Conservation (phyloP, 2,329 filamentous ascomycete species). For the Mycosphaerella sp. region DNA sequence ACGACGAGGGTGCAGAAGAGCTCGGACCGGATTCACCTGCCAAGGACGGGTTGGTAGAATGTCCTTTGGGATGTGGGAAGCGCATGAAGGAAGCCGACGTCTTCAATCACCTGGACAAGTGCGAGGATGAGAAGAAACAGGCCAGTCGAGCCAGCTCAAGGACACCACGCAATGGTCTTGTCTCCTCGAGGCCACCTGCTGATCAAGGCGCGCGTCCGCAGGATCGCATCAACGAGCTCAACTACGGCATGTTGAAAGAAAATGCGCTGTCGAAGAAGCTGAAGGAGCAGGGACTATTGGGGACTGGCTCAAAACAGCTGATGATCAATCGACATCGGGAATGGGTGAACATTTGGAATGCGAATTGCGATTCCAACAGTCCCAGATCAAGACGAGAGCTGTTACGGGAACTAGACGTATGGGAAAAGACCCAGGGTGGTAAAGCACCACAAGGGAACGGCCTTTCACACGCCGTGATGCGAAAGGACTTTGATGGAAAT, state of each 20-base stretch:
- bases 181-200: slow-evolving; percentile 12
- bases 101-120: slow-evolving; percentile 73
- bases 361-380: slow-evolving; percentile 79
- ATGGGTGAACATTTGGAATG: slow-evolving; percentile 94
- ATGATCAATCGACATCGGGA: slow-evolving; percentile 79
- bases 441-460: slow-evolving; percentile 42
- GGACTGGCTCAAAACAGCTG: slow-evolving; percentile 58
- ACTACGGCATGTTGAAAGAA: slow-evolving; percentile 84
- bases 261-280: slow-evolving; percentile 71
- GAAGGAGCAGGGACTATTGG: slow-evolving; percentile 68
- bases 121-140: slow-evolving; percentile 38
- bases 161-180: slow-evolving; percentile 17
- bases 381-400: slow-evolving; percentile 67
- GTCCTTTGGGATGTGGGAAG: slow-evolving; percentile 68
- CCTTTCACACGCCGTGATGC: slow-evolving; percentile 53
- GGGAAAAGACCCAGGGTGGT: slow-evolving; percentile 77
- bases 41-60: slow-evolving; percentile 72
- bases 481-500: slow-evolving; percentile 79
- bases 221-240: slow-evolving; percentile 70
- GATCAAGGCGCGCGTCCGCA: slow-evolving; percentile 35
- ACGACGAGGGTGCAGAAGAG: slow-evolving; percentile 35
- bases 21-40: slow-evolving; percentile 29
- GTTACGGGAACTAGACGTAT: slow-evolving; percentile 70
- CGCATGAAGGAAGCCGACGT: slow-evolving; percentile 76
- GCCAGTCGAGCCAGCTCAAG: slow-evolving; percentile 20